Percentiles rank a stretch among this genome's conserved stretches.
Evolutionary conservation across 306 rosid species (phyloP).

Genomic region (Oxytropis ochrocephala): DNA sequence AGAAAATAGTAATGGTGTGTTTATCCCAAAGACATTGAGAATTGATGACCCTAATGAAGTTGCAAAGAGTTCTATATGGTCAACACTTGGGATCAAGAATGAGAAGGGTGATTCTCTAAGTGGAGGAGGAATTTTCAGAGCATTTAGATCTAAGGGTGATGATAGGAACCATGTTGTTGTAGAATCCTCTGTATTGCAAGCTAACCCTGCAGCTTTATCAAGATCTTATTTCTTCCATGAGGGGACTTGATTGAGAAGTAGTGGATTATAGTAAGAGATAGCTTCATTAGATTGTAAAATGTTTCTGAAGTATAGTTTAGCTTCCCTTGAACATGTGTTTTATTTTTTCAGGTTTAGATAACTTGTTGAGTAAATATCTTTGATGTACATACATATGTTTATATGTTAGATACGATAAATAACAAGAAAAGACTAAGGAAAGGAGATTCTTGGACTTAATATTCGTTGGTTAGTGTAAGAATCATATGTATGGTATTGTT

Average conservation of each 20-base stretch:
- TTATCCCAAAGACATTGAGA: conserved; percentile 62
- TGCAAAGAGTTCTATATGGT: conserved; percentile 59
- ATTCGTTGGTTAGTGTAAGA: conserved; percentile 15
- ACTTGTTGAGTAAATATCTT: conserved; percentile 29
- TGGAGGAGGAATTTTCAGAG: conserved; percentile 45
- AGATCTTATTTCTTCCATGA: conserved; percentile 66
- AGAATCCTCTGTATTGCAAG: conserved; percentile 51
- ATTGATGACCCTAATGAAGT: conserved; percentile 65
- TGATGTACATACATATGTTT: conserved; percentile 26
- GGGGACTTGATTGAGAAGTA: conserved; percentile 34
- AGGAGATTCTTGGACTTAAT: conserved; percentile 28
- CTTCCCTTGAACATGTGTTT: neutral
- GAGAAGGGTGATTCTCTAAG: conserved; percentile 38
- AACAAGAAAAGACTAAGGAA: conserved; percentile 19
- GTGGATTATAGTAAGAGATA: neutral
- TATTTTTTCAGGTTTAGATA: conserved; percentile 22
- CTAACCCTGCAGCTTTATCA: conserved; percentile 80
- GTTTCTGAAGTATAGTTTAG: conserved; percentile 7
- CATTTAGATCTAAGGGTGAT: conserved; percentile 46
- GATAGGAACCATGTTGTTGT: conserved; percentile 32
- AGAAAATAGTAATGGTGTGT: conserved; percentile 24
- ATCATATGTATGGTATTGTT: neutral
- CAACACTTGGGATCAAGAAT: conserved; percentile 58
- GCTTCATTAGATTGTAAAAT: neutral
- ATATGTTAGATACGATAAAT: conserved; percentile 21